Evolutionary conservation across 2,329 filamentous ascomycete species (phyloP).

Genomic region (Botrytis porri): DNA sequence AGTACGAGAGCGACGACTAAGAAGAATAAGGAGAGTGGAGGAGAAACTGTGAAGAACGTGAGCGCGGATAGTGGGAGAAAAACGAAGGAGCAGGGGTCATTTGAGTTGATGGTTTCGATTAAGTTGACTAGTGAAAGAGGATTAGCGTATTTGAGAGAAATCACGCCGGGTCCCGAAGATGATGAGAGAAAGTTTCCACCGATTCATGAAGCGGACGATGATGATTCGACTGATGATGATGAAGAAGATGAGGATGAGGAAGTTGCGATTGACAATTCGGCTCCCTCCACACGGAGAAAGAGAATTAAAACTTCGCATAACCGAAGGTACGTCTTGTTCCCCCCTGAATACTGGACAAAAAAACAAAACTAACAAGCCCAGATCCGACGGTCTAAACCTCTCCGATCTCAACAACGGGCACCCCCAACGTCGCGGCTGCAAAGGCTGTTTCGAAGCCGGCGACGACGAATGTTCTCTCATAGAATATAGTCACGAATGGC

Average conservation of each 20-base stretch:
- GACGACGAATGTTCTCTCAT: slow-evolving; percentile 33
- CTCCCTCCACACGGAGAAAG: neutral
- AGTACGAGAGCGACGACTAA: slow-evolving; percentile 2
- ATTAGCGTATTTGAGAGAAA: neutral
- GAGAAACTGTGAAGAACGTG: neutral
- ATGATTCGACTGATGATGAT: neutral
- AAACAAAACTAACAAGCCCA: slow-evolving; percentile 17
- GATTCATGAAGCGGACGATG: slow-evolving; percentile 13
- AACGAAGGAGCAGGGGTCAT: slow-evolving; percentile 15
- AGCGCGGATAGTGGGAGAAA: slow-evolving; percentile 1
- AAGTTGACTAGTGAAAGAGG: neutral
- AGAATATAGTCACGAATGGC: slow-evolving; percentile 26
- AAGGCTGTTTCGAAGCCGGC: slow-evolving; percentile 29
- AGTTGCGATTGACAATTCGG: neutral
- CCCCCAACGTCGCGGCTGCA: slow-evolving; percentile 33
- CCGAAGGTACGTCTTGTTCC: neutral
- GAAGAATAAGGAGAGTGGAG: slow-evolving; percentile 1
- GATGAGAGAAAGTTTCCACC: neutral
- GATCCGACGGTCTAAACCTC: slow-evolving; percentile 30
- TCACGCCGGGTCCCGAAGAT: slow-evolving; percentile 6
- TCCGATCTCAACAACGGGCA: slow-evolving; percentile 25
- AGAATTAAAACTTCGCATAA: slow-evolving; percentile 16
- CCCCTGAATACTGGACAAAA: too few relatives aligned
- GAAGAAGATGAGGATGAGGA: neutral
- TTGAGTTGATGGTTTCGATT: slow-evolving; percentile 25